Evolutionary conservation across 2,329 filamentous ascomycete genomes (phyloP), one percentile per base, ranked within the genome.

Genomic region (Botryotinia convoluta): DNA sequence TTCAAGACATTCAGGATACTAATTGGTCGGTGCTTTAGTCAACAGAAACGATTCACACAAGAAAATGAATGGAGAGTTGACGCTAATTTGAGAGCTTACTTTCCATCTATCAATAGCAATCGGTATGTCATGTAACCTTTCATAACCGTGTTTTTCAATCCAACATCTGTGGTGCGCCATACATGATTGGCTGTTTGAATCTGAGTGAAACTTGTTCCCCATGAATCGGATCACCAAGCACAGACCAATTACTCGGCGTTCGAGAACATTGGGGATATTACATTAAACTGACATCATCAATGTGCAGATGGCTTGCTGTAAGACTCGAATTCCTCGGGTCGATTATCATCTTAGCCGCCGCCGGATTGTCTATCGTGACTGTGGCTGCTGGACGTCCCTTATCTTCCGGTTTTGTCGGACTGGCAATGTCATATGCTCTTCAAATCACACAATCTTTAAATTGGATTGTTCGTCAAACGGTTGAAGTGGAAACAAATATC

Each of bases 401-500:
- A 57, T 89, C 87, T 35, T 84, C 90, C 12, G 96, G 96, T 74
- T 86, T 90, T 83, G 95, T 98, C 70, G 97, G 97, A 85, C 86
- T 99, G 79, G 90, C 93, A 76, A 97, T 99, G 94, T 97, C 95
- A 64, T 98, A 98, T 83, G 96, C 95, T 57, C 88, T 99, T 76
- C 94, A 98, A 84, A 98, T 99, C 80, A 99, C 96, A 1, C 93
- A 95, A 77, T 97, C 95, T 51, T 88, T 99, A 79, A 99, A 98
- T 85, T 99, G 96, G 96, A 98, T 99, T 80, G 96, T 99, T 69
- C 91, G 97, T 74, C 96, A 99, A 84, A 98, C 95, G 0, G 96
- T 99, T 48, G 97, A 99, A 83, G 96, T 99, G n/a, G 97, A 99
- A 86, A 98, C 95, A n/a, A 99, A 99, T 83, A 99, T 99, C 80